Evolutionary conservation across 495 filamentous ascomycete genomes (phyloP).

Genomic region (Hypoxylon perforatum): DNA sequence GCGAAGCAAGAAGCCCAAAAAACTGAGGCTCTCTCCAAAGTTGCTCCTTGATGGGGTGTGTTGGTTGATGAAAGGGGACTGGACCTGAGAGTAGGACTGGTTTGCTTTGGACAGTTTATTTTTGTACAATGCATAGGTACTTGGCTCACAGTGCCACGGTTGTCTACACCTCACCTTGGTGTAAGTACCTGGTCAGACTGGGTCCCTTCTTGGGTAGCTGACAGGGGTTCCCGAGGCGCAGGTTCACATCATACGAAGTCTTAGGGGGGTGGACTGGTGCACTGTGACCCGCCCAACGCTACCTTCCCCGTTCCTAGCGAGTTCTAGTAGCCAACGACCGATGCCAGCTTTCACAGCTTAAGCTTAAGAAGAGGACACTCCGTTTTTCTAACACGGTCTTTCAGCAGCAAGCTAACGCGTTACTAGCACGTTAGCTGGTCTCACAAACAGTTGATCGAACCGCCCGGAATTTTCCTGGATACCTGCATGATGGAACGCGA

Average conservation of each 20-base stretch:
- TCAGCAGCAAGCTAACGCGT: slow-evolving; percentile 17
- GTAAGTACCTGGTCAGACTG: slow-evolving; percentile 15
- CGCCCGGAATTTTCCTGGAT: slow-evolving; percentile 44
- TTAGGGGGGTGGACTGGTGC: slow-evolving; percentile 20
- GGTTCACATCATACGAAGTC: slow-evolving; percentile 39
- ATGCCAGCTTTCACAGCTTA: slow-evolving; percentile 10
- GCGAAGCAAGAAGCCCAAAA: slow-evolving; percentile 21
- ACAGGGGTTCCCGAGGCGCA: slow-evolving; percentile 40
- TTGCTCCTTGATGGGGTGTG: slow-evolving; percentile 16
- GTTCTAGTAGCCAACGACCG: slow-evolving; percentile 17
- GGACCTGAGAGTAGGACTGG: slow-evolving; percentile 15
- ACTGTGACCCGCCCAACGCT: slow-evolving; percentile 29
- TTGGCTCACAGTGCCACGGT: slow-evolving; percentile 31
- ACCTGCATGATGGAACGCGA: slow-evolving; percentile 31
- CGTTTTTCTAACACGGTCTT: slow-evolving; percentile 19
- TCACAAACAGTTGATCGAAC: slow-evolving; percentile 38
- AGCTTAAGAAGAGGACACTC: slow-evolving; percentile 16
- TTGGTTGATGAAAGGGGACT: slow-evolving; percentile 37
- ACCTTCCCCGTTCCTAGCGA: background rate
- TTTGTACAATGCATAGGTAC: slow-evolving; percentile 38
- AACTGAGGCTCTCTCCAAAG: slow-evolving; percentile 38
- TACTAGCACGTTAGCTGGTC: slow-evolving; percentile 16
- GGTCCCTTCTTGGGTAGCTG: background rate
- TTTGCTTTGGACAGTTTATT: slow-evolving; percentile 40
- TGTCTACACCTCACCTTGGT: slow-evolving; percentile 14